Evolutionary conservation across 2,329 filamentous ascomycete genomes (phyloP), one percentile per base, ranked within the genome.

Genomic region (Colletotrichum sublineola): DNA sequence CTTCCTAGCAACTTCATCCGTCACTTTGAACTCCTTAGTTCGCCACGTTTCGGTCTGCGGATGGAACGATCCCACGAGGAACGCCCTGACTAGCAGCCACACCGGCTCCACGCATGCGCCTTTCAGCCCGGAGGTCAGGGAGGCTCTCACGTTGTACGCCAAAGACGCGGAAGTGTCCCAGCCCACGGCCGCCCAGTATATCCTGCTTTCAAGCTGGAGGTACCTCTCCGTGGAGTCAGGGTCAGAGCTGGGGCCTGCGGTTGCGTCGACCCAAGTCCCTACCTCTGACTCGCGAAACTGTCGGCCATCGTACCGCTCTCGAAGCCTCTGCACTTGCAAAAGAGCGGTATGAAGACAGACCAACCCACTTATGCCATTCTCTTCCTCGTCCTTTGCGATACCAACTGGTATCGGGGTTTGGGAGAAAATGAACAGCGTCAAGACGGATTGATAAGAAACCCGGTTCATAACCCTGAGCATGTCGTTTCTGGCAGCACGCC

Each of bases 381-480:
- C 52, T 33, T 65, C 60, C 40, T 74, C 73, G 6, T 74, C 73
- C 20, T 73, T 50, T 18, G 71, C 66, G 11, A 74, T 71, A 5
- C 57, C 70, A 18, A 38, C 44, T 2, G 73, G 73, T 18, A 74
- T 46, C 6, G 73, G 70, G 42, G 67, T 74, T 42, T 73, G 70
- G 1, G 56, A 52, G 33, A 71, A 73, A 20, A 74, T 31, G 38
- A 67, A 69, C 50, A 73, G 53, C 12, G 74, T 60, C 5, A 75
- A 68, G 8, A 68, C 65, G 36, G 73, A 75, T 15, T 50, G 42
- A 44, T 73, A 74, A 12, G 67, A 73, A 31, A 55, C 44, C n/a
- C 53, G 58, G 55, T 75, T 69, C 24, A 71, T 63, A 40, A 62
- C 73, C 57, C 53, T 74, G 8, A 75, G 42, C 74, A 75, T 75